phyloP scores from a whole-genome alignment of 257 asterid genomes.

The Capsicum rhomboideum region DNA sequence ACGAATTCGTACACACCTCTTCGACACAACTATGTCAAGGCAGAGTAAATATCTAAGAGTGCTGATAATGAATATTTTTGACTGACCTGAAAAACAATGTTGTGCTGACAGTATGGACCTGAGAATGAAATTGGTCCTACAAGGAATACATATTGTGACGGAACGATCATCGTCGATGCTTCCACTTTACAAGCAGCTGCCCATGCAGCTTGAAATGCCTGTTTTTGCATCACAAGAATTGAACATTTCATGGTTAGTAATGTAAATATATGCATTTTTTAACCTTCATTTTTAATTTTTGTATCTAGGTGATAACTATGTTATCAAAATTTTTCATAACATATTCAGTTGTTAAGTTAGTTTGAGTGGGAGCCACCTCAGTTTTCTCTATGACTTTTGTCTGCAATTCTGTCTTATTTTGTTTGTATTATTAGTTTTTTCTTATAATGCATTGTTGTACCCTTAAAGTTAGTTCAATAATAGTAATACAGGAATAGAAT shows the following conservation, averaged over 20 bases:
- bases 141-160: slow-evolving; percentile 50
- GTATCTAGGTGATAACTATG: neutral
- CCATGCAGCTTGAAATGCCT: slow-evolving; percentile 96
- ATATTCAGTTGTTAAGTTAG: slow-evolving; percentile 11
- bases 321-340: neutral
- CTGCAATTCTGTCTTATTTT: slow-evolving; percentile 24
- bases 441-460: neutral
- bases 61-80: neutral
- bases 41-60: neutral
- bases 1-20: neutral
- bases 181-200: slow-evolving; percentile 72
- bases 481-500: slow-evolving; percentile 13
- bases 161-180: slow-evolving; percentile 57
- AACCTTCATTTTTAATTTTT: neutral
- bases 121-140: slow-evolving; percentile 91
- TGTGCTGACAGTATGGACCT: slow-evolving; percentile 82
- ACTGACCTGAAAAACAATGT: slow-evolving; percentile 84
- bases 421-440: neutral
- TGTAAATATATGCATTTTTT: neutral
- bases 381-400: slow-evolving; percentile 25
- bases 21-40: neutral
- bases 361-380: slow-evolving; percentile 34
- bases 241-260: neutral
- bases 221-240: slow-evolving; percentile 13
- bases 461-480: slow-evolving; percentile 3